Conservation (phyloP, 2,329 filamentous ascomycete genomes). For the Ophiocordyceps camponoti-leonardi region DNA sequence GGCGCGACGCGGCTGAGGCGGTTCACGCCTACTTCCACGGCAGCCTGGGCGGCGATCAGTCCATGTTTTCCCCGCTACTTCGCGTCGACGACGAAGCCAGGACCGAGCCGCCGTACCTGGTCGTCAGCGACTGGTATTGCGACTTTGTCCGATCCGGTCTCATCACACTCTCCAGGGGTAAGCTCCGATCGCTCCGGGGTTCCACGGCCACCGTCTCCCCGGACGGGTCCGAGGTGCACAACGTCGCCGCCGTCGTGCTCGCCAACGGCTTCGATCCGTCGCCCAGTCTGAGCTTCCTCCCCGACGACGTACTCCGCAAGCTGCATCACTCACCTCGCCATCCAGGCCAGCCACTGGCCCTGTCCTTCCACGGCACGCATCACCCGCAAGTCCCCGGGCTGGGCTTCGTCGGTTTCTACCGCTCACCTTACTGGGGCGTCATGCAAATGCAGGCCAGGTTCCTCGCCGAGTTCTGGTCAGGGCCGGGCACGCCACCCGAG, state of each 20-base stretch:
- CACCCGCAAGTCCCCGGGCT: conserved; percentile 43
- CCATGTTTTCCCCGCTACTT: conserved; percentile 25
- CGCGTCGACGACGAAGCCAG: conserved; percentile 21
- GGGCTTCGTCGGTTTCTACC: conserved; percentile 71
- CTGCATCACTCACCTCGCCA: conserved; percentile 40
- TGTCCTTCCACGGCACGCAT: conserved; percentile 51
- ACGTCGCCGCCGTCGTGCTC: conserved; percentile 51
- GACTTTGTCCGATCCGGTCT: conserved; percentile 54
- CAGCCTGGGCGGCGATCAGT: conserved; percentile 36
- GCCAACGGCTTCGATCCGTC: conserved; percentile 60
- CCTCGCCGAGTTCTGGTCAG: conserved; percentile 42
- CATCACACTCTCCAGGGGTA: conserved; percentile 34
- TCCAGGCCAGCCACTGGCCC: conserved; percentile 40
- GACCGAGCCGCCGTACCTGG: conserved; percentile 43
- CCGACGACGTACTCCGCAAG: conserved; percentile 31
- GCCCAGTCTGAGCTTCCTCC: conserved; percentile 47
- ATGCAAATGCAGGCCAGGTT: conserved; percentile 75
- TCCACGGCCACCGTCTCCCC: conserved; percentile 16
- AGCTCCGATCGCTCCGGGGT: conserved; percentile 17
- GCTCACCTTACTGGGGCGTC: conserved; percentile 71
- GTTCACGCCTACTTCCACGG: conserved; percentile 33
- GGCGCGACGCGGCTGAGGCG: conserved; percentile 34
- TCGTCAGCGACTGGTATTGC: conserved; percentile 53
- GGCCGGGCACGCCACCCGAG: conserved; percentile 6
- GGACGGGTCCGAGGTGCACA: conserved; percentile 20